These are phyloP conservation scores for Primulina huaijiensis DNA, from an alignment of 257 asterid genomes.

Conservation along the genomic window DNA sequence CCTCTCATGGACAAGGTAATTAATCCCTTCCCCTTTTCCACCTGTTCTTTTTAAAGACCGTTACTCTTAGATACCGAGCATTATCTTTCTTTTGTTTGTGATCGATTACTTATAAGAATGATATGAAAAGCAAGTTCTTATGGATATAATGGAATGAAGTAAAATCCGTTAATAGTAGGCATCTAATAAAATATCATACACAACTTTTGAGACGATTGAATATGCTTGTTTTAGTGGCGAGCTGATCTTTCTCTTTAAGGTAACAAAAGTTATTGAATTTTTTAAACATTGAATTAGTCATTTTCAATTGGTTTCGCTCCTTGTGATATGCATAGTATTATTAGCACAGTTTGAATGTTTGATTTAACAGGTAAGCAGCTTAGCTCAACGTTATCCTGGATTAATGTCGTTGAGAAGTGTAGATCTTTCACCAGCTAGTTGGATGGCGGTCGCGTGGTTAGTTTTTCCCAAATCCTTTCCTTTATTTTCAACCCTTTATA, in stretches of 20 bases:
- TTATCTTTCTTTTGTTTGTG: not conserved
- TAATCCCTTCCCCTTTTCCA: not conserved
- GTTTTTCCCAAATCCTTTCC: slow-evolving; percentile 6
- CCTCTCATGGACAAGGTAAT: slow-evolving; percentile 58
- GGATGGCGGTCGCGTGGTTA: slow-evolving; percentile 63
- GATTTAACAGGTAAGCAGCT: slow-evolving; percentile 34
- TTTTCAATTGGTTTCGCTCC: not conserved
- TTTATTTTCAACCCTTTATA: not conserved
- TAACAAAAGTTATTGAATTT: slow-evolving; percentile 17
- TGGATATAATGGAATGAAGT: slow-evolving; percentile 21
- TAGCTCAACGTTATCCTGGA: slow-evolving; percentile 42
- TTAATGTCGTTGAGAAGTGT: slow-evolving; percentile 49
- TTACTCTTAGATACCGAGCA: not conserved
- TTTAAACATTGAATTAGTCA: slow-evolving; percentile 23
- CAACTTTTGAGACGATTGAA: slow-evolving; percentile 23
- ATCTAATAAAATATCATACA: slow-evolving; percentile 24
- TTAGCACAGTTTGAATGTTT: not conserved
- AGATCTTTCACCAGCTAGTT: slow-evolving; percentile 83
- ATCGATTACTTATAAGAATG: not conserved
- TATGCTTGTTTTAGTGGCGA: slow-evolving; percentile 11
- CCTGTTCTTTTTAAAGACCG: not conserved
- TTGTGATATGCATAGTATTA: not conserved
- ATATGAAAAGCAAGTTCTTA: not conserved
- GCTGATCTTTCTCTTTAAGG: slow-evolving; percentile 27
- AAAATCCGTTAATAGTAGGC: slow-evolving; percentile 10